A percentile compares a stretch with the other conserved stretches of the same genome.
Conservation (phyloP, 345 rosid genomes). For the Nasturtium officinale region DNA sequence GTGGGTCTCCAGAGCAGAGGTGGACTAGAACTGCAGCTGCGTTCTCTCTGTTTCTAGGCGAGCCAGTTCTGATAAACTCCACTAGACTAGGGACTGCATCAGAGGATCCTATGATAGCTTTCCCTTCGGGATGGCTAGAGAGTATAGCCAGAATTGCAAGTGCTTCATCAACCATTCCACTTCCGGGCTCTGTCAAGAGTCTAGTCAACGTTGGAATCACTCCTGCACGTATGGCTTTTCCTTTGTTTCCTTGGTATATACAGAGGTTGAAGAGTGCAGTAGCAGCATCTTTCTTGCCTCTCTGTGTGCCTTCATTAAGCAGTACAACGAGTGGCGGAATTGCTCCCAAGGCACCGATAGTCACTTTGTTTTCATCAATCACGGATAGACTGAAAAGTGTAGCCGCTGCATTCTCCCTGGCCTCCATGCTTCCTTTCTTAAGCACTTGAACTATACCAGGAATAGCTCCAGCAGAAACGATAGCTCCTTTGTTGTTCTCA, state of each 20-base stretch:
- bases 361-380: constrained; percentile 89
- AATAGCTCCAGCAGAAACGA: constrained; percentile 84
- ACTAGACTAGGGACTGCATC: constrained; percentile 74
- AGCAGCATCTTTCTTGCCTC: constrained; percentile 99
- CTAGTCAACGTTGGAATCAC: constrained; percentile 65
- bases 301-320: constrained; percentile 82
- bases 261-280: constrained; percentile 97
- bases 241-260: constrained; percentile 97
- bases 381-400: constrained; percentile 96
- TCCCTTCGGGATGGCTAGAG: constrained; percentile 78
- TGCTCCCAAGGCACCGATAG: constrained; percentile 82
- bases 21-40: constrained; percentile 88
- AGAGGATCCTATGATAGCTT: constrained; percentile 67
- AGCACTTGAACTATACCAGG: constrained; percentile 94
- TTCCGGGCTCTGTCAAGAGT: constrained; percentile 74
- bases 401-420: constrained; percentile 98
- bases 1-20: constrained; percentile 80
- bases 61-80: constrained; percentile 66
- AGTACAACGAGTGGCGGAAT: constrained; percentile 86
- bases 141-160: constrained; percentile 78
- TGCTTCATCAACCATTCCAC: constrained; percentile 82
- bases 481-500: constrained; percentile 92
- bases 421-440: constrained; percentile 98
- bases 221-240: constrained; percentile 94
- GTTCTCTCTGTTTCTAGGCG: constrained; percentile 77